phyloP scores from a whole-genome alignment of 345 rosid species.

The Aurinia saxatilis region DNA sequence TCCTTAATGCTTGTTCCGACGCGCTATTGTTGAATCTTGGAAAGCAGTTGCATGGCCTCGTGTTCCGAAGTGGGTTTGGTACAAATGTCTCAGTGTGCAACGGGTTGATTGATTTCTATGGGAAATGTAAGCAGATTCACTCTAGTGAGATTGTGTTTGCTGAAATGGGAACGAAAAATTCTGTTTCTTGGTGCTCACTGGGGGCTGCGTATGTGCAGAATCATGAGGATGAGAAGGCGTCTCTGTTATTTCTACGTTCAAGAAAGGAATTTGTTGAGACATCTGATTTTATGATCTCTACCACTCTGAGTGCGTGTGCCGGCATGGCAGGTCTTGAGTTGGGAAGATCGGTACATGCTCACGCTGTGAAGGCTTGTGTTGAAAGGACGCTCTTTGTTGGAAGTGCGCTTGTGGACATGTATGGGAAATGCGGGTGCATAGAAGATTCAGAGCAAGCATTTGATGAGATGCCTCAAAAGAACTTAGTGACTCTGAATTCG shows the following conservation, averaged over 20 bases:
- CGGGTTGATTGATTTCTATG: constrained; percentile 76
- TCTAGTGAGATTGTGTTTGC: constrained; percentile 46
- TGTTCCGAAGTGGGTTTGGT: constrained; percentile 52
- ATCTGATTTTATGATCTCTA: constrained; percentile 66
- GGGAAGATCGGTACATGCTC: constrained; percentile 65
- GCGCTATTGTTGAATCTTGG: constrained; percentile 42
- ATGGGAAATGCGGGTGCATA: constrained; percentile 86
- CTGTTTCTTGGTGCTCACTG: constrained; percentile 81
- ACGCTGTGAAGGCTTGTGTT: constrained; percentile 62
- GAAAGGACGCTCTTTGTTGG: constrained; percentile 59
- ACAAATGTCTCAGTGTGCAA: constrained; percentile 49
- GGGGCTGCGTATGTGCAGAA: constrained; percentile 65
- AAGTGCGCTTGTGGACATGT: constrained; percentile 81
- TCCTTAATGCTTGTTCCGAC: constrained; percentile 71
- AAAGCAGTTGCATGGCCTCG: constrained; percentile 55
- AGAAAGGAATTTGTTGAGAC: constrained; percentile 47
- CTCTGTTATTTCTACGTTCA: constrained; percentile 36
- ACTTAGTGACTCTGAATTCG: constrained; percentile 71
- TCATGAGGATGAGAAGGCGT: constrained; percentile 68
- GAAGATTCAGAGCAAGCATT: constrained; percentile 52
- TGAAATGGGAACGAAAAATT: constrained; percentile 49
- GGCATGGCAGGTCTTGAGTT: constrained; percentile 59
- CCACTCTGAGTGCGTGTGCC: constrained; percentile 62
- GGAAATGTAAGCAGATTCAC: constrained; percentile 57
- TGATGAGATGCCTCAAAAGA: constrained; percentile 50